These are phyloP conservation scores for Laburnicola sp. DNA, from an alignment of 2,329 filamentous ascomycete genomes.

Conservation along the genomic window DNA sequence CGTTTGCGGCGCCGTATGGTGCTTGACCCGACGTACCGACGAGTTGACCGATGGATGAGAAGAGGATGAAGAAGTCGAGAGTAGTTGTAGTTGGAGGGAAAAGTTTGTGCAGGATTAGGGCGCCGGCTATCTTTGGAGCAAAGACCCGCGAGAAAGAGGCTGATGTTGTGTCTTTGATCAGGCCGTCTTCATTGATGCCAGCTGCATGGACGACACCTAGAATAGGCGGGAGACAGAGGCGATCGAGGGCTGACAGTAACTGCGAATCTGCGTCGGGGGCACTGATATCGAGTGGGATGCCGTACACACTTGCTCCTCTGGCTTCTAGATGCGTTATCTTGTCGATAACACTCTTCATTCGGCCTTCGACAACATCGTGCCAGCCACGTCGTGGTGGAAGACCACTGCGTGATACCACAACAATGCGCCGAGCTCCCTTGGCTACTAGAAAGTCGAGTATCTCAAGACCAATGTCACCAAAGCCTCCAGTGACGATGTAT, in stretches of 20 bases:
- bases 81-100: slow-evolving; percentile 32
- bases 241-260: slow-evolving; percentile 32
- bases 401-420: slow-evolving; percentile 46
- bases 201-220: slow-evolving; percentile 49
- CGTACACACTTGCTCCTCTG: slow-evolving; percentile 38
- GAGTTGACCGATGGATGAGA: slow-evolving; percentile 31
- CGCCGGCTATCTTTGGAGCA: slow-evolving; percentile 35
- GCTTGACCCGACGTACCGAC: slow-evolving; percentile 29
- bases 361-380: slow-evolving; percentile 14
- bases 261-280: slow-evolving; percentile 19
- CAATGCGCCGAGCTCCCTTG: slow-evolving; percentile 48
- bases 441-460: slow-evolving; percentile 44
- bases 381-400: slow-evolving; percentile 44
- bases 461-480: slow-evolving; percentile 48
- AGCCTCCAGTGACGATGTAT: slow-evolving; percentile 50
- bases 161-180: slow-evolving; percentile 38
- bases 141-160: slow-evolving; percentile 40
- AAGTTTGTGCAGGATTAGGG: slow-evolving; percentile 28
- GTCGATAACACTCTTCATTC: slow-evolving; percentile 15
- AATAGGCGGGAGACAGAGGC: slow-evolving; percentile 45
- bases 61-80: slow-evolving; percentile 34
- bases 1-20: slow-evolving; percentile 34
- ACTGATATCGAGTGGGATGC: slow-evolving; percentile 44
- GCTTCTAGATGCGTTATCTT: slow-evolving; percentile 24
- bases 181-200: slow-evolving; percentile 45